These are phyloP conservation scores for Agroathelia rolfsii DNA, from an alignment of 1,284 basidiomycete species.

Conservation along the genomic window DNA sequence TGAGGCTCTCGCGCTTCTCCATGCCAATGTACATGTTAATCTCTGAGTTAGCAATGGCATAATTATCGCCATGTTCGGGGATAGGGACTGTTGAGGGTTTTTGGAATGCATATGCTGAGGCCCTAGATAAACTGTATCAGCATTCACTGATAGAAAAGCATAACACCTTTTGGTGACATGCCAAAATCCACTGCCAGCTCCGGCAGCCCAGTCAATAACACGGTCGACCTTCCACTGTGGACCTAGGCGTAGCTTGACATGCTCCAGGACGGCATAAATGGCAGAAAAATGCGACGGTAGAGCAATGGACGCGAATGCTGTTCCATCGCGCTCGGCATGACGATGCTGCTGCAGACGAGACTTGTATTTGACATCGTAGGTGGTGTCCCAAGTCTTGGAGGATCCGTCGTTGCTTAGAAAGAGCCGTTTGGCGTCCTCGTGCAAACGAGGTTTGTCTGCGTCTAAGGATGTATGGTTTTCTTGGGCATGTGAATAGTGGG, in stretches of 20 bases:
- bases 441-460: constrained; percentile 52
- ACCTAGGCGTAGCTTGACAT: constrained; percentile 52
- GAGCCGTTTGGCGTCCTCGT: constrained; percentile 59
- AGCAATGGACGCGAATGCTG: constrained; percentile 65
- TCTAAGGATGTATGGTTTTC: constrained; percentile 32
- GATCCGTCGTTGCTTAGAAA: constrained; percentile 33
- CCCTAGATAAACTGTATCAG: constrained; percentile 32
- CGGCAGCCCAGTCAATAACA: constrained; percentile 70
- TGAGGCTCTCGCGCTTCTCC: constrained; percentile 62
- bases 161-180: constrained; percentile 22
- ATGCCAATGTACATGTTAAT: constrained; percentile 54
- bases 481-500: constrained; percentile 2
- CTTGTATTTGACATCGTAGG: constrained; percentile 49
- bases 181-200: constrained; percentile 69
- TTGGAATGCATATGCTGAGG: constrained; percentile 56
- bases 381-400: constrained; percentile 37
- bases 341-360: constrained; percentile 42
- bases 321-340: constrained; percentile 59
- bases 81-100: constrained; percentile 16
- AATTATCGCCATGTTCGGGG: constrained; percentile 7
- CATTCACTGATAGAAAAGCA: constrained; percentile 6
- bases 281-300: constrained; percentile 72
- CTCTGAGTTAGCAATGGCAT: constrained; percentile 36
- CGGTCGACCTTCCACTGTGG: constrained; percentile 44
- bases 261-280: constrained; percentile 54